Base-by-base conservation (phyloP, 2,329 filamentous ascomycete species). In the Nothomitra cinnamomea region DNA sequence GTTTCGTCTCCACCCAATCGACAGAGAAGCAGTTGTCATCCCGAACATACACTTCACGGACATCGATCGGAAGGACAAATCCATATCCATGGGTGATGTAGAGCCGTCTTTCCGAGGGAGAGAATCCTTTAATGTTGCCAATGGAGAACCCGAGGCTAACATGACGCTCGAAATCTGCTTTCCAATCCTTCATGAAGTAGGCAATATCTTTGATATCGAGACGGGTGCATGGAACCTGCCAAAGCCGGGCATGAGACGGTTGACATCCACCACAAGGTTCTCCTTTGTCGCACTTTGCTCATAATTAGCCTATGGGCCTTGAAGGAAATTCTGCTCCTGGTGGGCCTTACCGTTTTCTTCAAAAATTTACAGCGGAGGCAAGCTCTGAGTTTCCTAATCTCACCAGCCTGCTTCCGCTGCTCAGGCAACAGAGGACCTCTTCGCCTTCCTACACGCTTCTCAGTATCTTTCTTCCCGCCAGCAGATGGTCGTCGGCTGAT, bases 131-230 rank as follows among this genome's bases (percentile, higher is more conserved):
- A 72, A 95, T 92, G 64, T 95, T 95, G 69, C 85, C 89, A 50
- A 95, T 84, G 1, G 88, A 94, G 65, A 95, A 87, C 54, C 86
- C 87, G 55, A 86, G 80, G 58, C 80, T 85, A 60, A 92, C 79
- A 65, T 95, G 89, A 61, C 88, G 83, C 70, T 95, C 88, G 62
- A 92, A 95, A 67, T 96, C 90, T 45, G 88, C 89, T 71, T 90
- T 94, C 89, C 89, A 96, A 69, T 95, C 90, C 75, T 95, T 95
- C 86, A 95, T 92, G 74, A 96, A 96, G 69, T 94, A 95, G 43
- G 82, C 86, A 63, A 96, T 94, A 63, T 96, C 90, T 77, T 95
- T 95, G 75, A 96, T 96, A 68, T 95, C 90, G 64, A 95, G 95
- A 57, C 90, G 85, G 41, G 90, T 96, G 75, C 90, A 96, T 57